Conservation (phyloP, 257 asterid genomes). For the Przewalskia tangutica region DNA sequence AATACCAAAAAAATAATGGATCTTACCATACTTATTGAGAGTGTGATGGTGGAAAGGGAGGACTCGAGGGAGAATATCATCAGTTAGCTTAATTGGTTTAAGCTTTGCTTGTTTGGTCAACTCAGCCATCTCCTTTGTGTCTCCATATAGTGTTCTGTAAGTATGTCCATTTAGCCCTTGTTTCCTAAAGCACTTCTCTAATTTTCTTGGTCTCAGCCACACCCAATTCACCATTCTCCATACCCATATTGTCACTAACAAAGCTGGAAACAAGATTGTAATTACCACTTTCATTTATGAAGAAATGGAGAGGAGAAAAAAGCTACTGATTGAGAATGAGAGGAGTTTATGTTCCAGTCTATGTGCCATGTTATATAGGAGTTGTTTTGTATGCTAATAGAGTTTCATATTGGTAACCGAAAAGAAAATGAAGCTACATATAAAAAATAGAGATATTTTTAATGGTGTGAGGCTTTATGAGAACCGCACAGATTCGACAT, state of each 20-base stretch:
- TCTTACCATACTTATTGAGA: conserved; percentile 33
- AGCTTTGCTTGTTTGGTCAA: conserved; percentile 30
- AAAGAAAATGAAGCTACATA: not conserved
- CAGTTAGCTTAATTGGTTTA: conserved; percentile 27
- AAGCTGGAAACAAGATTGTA: not conserved
- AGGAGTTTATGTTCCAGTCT: not conserved
- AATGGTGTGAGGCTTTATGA: too few relatives aligned
- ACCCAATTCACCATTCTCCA: conserved; percentile 38
- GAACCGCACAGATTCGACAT: too few relatives aligned
- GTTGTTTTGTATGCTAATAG: rapidly evolving
- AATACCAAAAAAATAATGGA: not conserved
- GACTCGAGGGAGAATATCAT: conserved; percentile 31
- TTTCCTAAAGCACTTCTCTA: conserved; percentile 28
- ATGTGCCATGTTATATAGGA: not conserved
- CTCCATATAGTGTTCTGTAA: conserved; percentile 34
- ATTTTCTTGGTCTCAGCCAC: conserved; percentile 35
- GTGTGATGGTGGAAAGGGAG: conserved; percentile 31
- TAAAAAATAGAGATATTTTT: too few relatives aligned
- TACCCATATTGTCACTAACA: conserved; percentile 4
- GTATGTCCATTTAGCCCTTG: conserved; percentile 50
- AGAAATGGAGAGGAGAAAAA: not conserved
- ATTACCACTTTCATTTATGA: not conserved
- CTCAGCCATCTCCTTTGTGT: conserved; percentile 36
- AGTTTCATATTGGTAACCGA: not conserved
- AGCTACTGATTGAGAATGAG: not conserved